Conservation (phyloP, 768 basidiomycete genomes). For the Mycena kentingensis region DNA sequence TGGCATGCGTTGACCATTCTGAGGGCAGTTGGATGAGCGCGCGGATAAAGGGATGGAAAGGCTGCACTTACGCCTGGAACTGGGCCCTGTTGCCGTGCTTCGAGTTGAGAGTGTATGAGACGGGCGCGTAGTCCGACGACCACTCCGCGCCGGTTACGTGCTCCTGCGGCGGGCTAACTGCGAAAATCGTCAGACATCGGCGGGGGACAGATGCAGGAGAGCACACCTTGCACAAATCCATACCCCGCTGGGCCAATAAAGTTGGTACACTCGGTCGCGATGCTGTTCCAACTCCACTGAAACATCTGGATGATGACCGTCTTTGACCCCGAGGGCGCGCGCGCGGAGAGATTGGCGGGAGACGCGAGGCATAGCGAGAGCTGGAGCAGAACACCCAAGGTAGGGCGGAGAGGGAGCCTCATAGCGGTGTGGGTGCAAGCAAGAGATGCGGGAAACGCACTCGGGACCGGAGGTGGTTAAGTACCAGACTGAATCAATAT, state of each 20-base stretch:
- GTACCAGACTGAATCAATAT: no score
- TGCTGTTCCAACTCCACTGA: conserved; percentile 62
- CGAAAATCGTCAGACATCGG: background rate
- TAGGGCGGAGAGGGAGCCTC: no score
- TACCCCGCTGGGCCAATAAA: conserved; percentile 73
- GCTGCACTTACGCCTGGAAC: conserved; percentile 38
- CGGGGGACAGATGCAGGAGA: background rate
- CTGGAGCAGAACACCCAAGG: no score
- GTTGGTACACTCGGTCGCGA: conserved; percentile 63
- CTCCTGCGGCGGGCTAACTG: conserved; percentile 57
- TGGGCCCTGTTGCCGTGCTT: conserved; percentile 64
- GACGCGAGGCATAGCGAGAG: no score
- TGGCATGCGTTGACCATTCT: conserved; percentile 56
- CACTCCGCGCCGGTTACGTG: conserved; percentile 61
- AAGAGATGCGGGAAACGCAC: no score
- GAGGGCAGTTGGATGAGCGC: background rate
- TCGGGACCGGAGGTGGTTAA: no score
- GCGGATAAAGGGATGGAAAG: conserved; percentile 16
- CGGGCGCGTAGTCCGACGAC: conserved; percentile 78
- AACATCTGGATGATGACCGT: conserved; percentile 72
- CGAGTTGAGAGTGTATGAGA: conserved; percentile 64
- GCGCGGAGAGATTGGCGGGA: no score
- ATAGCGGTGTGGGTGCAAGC: no score
- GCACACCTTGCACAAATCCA: conserved; percentile 68
- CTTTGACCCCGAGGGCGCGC: conserved; percentile 32